Base-by-base conservation (phyloP, 1,284 basidiomycete species). In the Austroboletus rostrupii region DNA sequence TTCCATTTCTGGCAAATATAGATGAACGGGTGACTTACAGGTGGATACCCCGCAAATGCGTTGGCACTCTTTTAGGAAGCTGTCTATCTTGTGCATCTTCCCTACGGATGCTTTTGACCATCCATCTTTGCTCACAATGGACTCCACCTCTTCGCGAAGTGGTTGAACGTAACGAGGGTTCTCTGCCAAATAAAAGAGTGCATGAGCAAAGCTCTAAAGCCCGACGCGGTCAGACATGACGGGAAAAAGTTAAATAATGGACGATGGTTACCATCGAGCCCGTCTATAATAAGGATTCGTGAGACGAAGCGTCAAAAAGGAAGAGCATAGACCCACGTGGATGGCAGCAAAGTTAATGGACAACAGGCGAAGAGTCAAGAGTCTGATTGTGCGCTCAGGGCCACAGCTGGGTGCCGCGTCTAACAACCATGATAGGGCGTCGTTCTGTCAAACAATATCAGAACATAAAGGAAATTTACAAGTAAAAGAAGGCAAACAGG, bases 71-170 rank as follows among this genome's bases (percentile, higher is more conserved):
- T 67, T 67, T 21, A 78, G 17, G 57, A 78, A 75, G 53, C 75
- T 78, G 57, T 78, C 76, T 4, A 75, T 47, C 53, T 70, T 73
- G 45, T 56, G 56, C 72, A 77, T 72, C 45, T 69, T 70, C 36
- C 56, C 62, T 36, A 77, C 49, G 0, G 70, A 66, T 1, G 49
- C 57, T 53, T 73, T 75, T 5, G 72, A 68, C 74, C 75, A 76
- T 7, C 75, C 76, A 12, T 75, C 65, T 28, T 63, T 28, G 6
- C 3, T 16, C 23, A 41, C 26, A 9, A 41, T 57, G 1, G 55
- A 28, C n/a, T 74, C 70, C 9, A 73, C 65, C 55, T 78, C 77
- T 43, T 74, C 67, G 6, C 75, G 72, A 21, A 78, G 59, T 0
- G 64, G 64, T 21, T 63, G 49, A 1, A 72, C 51, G 49, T 68